Evolutionary conservation across 1,284 basidiomycete species (phyloP), one percentile per base, ranked within the genome.

Genomic region (Rhodotorula sp.): DNA sequence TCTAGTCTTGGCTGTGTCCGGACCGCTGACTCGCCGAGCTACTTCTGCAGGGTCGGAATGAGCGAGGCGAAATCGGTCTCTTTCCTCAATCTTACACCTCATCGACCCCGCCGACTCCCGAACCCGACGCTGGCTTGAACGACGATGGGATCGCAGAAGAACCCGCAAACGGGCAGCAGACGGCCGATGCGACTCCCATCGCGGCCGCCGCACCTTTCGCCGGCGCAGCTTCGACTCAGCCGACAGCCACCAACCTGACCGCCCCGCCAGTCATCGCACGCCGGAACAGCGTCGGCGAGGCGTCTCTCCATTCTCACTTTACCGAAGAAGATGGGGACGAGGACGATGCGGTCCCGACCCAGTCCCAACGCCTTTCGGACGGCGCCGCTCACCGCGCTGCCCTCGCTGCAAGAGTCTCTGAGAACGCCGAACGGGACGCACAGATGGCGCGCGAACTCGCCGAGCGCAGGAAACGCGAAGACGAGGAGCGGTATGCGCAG

Each of bases 81-180:
- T 99, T 99, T 80, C 97, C 96, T 5, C 87, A 91, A 78, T 90
- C 88, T 72, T 98, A 98, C 81, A 97, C 94, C 4, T 86, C 90
- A 0, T 83, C 87, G 7, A 72, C 75, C 18, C 85, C 85, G 2
- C 85, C 86, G 18, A 65, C 63, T 49, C 56, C 39, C 2, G 39
- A 43, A 43, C 39, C 39, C 8, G 10, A 43, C n/a, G 39, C 26
- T n/a, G n/a, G 15, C 15, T 26, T 14, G 52, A 26, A 26, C n/a
- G 52, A 56, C n/a, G 23, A 31, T 56, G 10, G 1, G n/a, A 56
- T 16, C 49, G 21, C 49, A 23, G 49, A 20, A 20, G 49, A 20
- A 21, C 49, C n/a, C 21, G 49, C 20, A 21, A 10, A 51, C 12
- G n/a, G 49, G 49, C 49, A 12, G 49, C 39, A 43, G 21, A 18